Evolutionary conservation across 2,329 filamentous ascomycete genomes (phyloP), one percentile per base, ranked within the genome.

Genomic region (Pezizomycotina sp.): DNA sequence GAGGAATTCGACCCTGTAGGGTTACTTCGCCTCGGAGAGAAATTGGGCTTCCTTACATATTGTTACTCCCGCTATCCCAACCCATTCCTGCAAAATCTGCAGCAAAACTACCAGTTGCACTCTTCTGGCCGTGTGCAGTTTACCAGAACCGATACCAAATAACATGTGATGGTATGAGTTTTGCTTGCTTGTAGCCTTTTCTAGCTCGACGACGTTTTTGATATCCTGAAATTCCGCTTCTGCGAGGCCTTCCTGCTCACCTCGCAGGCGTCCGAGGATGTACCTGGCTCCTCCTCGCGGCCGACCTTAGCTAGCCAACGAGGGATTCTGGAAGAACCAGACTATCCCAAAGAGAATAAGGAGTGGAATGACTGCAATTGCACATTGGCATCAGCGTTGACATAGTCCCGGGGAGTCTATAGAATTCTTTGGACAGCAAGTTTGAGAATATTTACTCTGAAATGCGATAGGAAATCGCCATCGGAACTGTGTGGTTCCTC

Each of bases 71-170:
- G 74, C 72, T 42, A 79, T 78, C 0, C 74, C 72, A 33, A 73
- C 65, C 71, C 73, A 77, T 48, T 76, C 69, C 49, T 77, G 73
- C 51, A 78, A 66, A 27, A 78, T 74, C 55, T 78, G 73, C 6
- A 79, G 60, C 73, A 74, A 79, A 22, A 80, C 63, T 3, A 75
- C 73, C 2, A 80, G 62, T 48, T 78, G 73, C 0, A 78, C 72
- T 4, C 76, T 68, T 1, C 75, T 63, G 1, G 67, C 75, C 0
- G 69, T 74, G 45, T 79, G 74, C 6, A 79, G 55, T 33, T 75
- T 69, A 1, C 63, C 74, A 0, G 71, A 74, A 2, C 70, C 71
- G 36, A 69, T 65, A 2, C 72, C 73, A 34, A 76, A 71, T 1
- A 80, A 56, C 74, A 80, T 79, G 30, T 68, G 60, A 3, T 67